Base-by-base conservation (phyloP, 202 grass and related monocot species). In the Carex sylvatica region DNA sequence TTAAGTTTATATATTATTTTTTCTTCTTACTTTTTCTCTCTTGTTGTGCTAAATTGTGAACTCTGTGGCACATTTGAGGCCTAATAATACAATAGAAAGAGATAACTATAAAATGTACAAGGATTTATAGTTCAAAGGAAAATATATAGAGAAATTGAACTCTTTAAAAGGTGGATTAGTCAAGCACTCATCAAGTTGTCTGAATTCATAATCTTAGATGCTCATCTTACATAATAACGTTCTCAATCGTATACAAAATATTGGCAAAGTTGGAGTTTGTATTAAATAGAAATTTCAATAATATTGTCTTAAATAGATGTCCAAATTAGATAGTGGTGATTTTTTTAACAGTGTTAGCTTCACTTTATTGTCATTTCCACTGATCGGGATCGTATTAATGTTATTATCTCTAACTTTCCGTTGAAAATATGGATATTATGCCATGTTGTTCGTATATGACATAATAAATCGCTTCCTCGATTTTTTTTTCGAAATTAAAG, bases 1-100 rank as follows among this genome's bases (percentile, higher is more conserved):
- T 99, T 88, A 78, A 86, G 68, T 35, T 61, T 68, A 76, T 65
- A 58, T 85, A 31, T 31, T 38, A 38, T 38, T 33, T 33, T 56
- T 70, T 70, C 16, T 22, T 24, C n/a, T 22, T 59, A 35, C 2
- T 44, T 80, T 42, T 12, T 42, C 8, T 42, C 13, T 24, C 80
- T 79, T 55, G 12, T 66, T 68, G 31, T 63, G 23, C n/a, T 23
- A 60, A 51, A 53, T 47, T 58, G 24, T 38, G 52, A 59, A 77
- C 2, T 77, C 2, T 28, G 26, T n/a, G 16, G 28, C 73, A 35
- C 24, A 55, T n/a, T 54, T 44, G 40, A 55, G 51, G 33, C 14
- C 44, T 58, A 16, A 31, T 59, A 40, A 15, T 30, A 74, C 20
- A 51, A 66, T n/a, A 47, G 79, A 56, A 22, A n/a, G 4, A 15